Base-by-base conservation (phyloP, 768 basidiomycete genomes). In the Suillus occidentalis region DNA sequence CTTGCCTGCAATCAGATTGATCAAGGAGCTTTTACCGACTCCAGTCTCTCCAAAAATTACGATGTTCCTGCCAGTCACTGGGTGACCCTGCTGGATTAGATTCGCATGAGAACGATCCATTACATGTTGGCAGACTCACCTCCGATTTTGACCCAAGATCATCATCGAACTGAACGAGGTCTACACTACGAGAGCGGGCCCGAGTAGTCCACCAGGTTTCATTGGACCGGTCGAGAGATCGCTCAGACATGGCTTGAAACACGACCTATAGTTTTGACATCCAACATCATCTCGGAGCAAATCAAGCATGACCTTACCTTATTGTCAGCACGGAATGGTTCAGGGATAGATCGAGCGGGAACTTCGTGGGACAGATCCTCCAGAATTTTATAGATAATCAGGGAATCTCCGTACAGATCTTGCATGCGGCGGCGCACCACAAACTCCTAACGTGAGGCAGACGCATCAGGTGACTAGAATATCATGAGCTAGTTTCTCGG, bases 41-140 rank as follows among this genome's bases (percentile, higher is more conserved):
- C 82, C 82, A 10, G 74, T 72, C 67, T 83, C 80, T n/a, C 82
- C 82, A 64, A 83, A 83, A 28, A 82, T 43, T 55, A 83, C 62
- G 59, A 82, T 70, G 65, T 83, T 83, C 13, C 34, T 55, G 34
- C 53, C 20, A 13, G 53, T 36, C 13, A 34, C 16, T 52, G 60
- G 43, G 25, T 8, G 39, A 13, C 16, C 49, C 53, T 55, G 53
- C 53, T 34, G 12, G 3, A 37, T n/a, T 55, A 36, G 6, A 36
- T n/a, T 55, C 53, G n/a, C 12, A 36, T 55, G n/a, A 13, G 34
- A 34, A 55, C 6, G 34, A 55, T 55, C 20, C 10, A 55, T 36
- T 12, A 13, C 10, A 55, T 7, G 20, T 10, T 3, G 31, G 20
- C 53, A 34, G 53, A 55, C 53, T n/a, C 34, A 55, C 53, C 53